Conservation (phyloP, 78 protist species). For the Dictyostelium firmibasis region DNA sequence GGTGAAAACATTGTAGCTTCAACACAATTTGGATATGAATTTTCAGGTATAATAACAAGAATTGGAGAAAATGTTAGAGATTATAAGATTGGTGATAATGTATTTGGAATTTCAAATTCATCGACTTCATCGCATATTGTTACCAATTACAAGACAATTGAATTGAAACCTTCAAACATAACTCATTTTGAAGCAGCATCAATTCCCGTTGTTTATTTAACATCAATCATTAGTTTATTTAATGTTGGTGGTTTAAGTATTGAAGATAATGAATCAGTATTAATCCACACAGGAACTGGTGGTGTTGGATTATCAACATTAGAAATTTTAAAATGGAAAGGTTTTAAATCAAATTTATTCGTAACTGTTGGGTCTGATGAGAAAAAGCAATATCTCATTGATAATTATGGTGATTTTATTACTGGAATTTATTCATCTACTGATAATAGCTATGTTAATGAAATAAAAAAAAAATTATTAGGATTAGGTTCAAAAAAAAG, state of each 20-base stretch:
- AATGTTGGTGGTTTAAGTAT: not conserved
- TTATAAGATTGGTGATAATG: not conserved
- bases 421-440: not conserved
- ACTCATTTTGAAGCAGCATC: not conserved
- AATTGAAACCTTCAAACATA: not conserved
- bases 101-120: not conserved
- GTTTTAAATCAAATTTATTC: conserved; percentile 12
- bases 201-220: not conserved
- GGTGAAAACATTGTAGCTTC: not conserved
- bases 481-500: not conserved
- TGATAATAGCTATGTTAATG: not conserved
- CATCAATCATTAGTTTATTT: not conserved
- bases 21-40: not conserved
- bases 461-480: not conserved
- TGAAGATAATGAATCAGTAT: not conserved
- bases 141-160: not conserved
- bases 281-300: conserved; percentile 11
- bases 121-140: not conserved
- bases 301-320: conserved; percentile 64
- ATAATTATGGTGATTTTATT: conserved; percentile 8
- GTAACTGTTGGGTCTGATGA: conserved; percentile 3
- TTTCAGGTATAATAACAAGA: conserved; percentile 1
- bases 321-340: conserved; percentile 75
- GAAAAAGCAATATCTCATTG: not conserved
- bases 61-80: conserved; percentile 4